Evolutionary conservation across 163 green algal genomes (phyloP).

Genomic region (Chlamydomonas reinhardtii): DNA sequence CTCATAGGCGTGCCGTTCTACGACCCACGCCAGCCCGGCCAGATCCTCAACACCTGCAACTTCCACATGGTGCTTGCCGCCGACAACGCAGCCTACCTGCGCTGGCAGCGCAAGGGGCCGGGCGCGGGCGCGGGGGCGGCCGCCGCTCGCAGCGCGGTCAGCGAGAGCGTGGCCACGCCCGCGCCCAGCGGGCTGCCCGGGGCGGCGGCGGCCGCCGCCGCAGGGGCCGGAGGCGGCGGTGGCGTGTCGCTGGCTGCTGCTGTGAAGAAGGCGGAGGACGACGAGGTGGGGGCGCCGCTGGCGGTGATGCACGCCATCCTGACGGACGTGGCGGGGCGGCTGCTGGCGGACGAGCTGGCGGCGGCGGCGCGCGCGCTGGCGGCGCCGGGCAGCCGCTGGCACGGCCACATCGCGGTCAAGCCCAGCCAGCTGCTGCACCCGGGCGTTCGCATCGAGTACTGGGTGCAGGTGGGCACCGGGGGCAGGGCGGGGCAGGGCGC

Average conservation of each 20-base stretch:
- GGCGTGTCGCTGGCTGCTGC: constrained; percentile 44
- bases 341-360: constrained; percentile 60
- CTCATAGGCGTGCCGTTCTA: constrained; percentile 37
- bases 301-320: constrained; percentile 64
- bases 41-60: constrained; percentile 62
- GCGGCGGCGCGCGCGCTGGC: constrained; percentile 53
- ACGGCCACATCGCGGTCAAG: constrained; percentile 53
- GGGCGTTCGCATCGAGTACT: constrained; percentile 64
- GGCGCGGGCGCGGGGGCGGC: not conserved
- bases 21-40: constrained; percentile 29
- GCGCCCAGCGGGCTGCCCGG: not conserved
- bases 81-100: constrained; percentile 57
- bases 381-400: constrained; percentile 52
- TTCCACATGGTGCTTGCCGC: constrained; percentile 57
- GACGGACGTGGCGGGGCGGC: constrained; percentile 55
- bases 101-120: not conserved
- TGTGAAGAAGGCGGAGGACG: constrained; percentile 35
- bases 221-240: not conserved
- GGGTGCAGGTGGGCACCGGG: constrained; percentile 12
- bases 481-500: no score
- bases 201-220: not conserved
- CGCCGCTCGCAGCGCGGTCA: constrained; percentile 3
- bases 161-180: constrained; percentile 24
- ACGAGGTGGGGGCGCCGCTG: constrained; percentile 60
- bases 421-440: constrained; percentile 47